phyloP scores from a whole-genome alignment of 345 rosid species.

The Acer yangbiense region DNA sequence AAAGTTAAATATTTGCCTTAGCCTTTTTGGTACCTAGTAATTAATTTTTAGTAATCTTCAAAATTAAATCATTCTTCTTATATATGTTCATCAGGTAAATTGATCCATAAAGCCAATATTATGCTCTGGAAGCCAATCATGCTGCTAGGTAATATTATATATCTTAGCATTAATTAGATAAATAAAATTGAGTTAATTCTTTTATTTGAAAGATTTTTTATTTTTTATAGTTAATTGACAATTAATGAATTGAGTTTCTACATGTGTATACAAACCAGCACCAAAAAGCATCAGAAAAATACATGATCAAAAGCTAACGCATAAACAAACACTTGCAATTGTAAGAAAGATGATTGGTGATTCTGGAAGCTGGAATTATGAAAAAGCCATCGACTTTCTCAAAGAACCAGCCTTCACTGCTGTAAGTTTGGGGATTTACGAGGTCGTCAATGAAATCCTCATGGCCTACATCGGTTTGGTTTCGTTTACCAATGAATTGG shows the following conservation, averaged over 20 bases:
- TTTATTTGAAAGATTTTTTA: background rate
- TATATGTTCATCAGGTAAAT: background rate
- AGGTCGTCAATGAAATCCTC: background rate
- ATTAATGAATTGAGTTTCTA: background rate
- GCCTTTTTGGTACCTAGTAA: background rate
- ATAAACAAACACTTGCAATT: conserved; percentile 4
- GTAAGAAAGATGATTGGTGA: background rate
- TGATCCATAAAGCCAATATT: background rate
- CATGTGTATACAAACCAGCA: background rate
- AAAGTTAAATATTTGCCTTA: no score
- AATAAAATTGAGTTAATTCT: background rate
- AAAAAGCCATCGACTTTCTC: background rate
- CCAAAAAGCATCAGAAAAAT: background rate
- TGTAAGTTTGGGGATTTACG: background rate
- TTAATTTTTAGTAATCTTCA: background rate
- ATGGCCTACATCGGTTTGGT: background rate
- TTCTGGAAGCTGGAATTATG: background rate
- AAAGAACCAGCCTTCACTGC: background rate
- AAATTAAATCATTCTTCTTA: background rate
- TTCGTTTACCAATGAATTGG: background rate
- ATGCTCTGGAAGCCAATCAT: background rate
- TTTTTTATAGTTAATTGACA: background rate
- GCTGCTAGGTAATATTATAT: background rate
- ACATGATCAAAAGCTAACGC: background rate
- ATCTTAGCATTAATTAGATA: no score